These are phyloP conservation scores for Dalbergia oliveri DNA, from an alignment of 306 rosid species.

Conservation along the genomic window DNA sequence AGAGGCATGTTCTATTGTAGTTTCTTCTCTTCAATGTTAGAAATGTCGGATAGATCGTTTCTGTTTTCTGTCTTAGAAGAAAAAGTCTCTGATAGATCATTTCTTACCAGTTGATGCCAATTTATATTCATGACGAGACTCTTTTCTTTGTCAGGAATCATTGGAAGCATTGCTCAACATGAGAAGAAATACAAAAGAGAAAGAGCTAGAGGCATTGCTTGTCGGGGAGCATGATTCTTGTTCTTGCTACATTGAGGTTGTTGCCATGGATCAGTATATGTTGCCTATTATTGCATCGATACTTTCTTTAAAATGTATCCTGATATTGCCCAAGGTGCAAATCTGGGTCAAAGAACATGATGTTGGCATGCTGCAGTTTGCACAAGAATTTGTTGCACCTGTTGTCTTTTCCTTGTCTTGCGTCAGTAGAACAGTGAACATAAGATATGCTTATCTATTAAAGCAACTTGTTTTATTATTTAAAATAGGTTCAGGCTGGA, in stretches of 20 bases:
- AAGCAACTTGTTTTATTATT: constrained; percentile 35
- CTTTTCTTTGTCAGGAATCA: constrained; percentile 71
- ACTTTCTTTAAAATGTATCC: constrained; percentile 27
- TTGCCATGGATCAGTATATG: constrained; percentile 24
- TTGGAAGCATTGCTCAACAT: constrained; percentile 69
- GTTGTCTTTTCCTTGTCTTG: constrained; percentile 8
- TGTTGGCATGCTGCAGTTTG: constrained; percentile 10
- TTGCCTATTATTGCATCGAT: constrained; percentile 17
- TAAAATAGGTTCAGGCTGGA: constrained; percentile 88
- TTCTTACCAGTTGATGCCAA: constrained; percentile 26
- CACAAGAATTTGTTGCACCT: not conserved
- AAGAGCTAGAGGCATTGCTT: constrained; percentile 92
- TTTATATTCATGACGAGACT: constrained; percentile 46
- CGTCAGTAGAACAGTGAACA: constrained; percentile 5
- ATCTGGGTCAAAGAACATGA: constrained; percentile 24
- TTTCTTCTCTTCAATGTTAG: constrained; percentile 20
- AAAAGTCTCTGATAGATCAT: constrained; percentile 13
- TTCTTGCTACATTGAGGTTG: constrained; percentile 93
- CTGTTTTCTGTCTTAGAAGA: not conserved
- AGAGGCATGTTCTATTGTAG: constrained; percentile 4
- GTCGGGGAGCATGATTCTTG: constrained; percentile 86
- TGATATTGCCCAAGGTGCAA: not conserved
- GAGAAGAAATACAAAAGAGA: constrained; percentile 84
- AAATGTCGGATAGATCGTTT: constrained; percentile 24
- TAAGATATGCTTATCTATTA: constrained; percentile 12